Percentiles rank a stretch among this genome's conserved stretches.
phyloP scores from a whole-genome alignment of 2,329 filamentous ascomycete genomes.

The Stachybotrys chlorohalonatus region DNA sequence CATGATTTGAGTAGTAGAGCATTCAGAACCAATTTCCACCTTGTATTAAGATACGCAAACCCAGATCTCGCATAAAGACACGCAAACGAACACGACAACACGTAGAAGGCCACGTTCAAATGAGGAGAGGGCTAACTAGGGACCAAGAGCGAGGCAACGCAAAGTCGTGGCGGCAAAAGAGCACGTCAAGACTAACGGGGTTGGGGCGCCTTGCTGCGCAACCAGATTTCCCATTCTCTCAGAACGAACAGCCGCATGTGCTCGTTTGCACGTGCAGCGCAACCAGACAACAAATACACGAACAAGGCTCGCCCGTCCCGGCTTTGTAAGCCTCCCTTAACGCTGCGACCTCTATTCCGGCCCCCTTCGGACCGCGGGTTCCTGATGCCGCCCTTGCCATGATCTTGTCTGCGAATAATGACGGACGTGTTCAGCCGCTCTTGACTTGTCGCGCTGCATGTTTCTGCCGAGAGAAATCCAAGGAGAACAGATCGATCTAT shows the following conservation, averaged over 20 bases:
- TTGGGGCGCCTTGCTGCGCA: not conserved
- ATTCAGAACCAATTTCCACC: constrained; percentile 8
- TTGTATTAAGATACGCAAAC: constrained; percentile 19
- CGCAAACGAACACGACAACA: constrained; percentile 6
- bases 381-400: too few relatives aligned
- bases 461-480: constrained; percentile 19
- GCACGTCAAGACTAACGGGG: not conserved
- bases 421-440: not conserved
- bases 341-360: not conserved
- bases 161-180: not conserved
- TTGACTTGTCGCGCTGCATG: not conserved
- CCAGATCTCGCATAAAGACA: constrained; percentile 8
- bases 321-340: not conserved
- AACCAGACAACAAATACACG: not conserved
- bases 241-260: not conserved
- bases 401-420: too few relatives aligned
- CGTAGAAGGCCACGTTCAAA: constrained; percentile 1
- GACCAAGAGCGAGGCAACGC: not conserved
- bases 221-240: not conserved
- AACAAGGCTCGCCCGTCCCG: not conserved
- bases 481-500: constrained; percentile 26
- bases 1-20: too few relatives aligned
- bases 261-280: not conserved
- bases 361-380: too few relatives aligned
- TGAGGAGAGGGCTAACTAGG: not conserved